Evolutionary conservation across 176 grass and related monocot genomes (phyloP).

Genomic region (Thalia dealbata): DNA sequence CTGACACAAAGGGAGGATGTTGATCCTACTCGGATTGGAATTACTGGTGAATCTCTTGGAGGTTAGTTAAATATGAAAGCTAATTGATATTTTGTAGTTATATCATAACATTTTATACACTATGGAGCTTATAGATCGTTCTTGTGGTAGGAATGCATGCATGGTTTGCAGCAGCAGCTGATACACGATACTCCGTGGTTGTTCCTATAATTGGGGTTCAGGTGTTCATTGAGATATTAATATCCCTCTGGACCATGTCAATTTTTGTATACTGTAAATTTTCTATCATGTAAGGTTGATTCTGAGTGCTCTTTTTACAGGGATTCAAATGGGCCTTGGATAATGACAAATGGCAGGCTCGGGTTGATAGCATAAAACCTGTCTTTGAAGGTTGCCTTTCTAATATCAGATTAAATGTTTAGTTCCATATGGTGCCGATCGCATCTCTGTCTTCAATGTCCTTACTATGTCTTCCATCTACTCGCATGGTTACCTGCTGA

Average conservation of each 20-base stretch:
- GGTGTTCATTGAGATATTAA: slow-evolving; percentile 26
- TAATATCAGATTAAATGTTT: not conserved
- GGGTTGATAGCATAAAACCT: slow-evolving; percentile 70
- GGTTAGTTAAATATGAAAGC: slow-evolving; percentile 30
- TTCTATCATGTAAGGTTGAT: not conserved
- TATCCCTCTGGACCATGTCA: not conserved
- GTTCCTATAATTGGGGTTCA: slow-evolving; percentile 93
- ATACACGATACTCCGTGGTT: slow-evolving; percentile 52
- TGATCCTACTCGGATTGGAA: slow-evolving; percentile 62
- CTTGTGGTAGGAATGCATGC: slow-evolving; percentile 77
- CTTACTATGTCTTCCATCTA: not conserved
- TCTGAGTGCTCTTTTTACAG: slow-evolving; percentile 24
- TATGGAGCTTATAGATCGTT: slow-evolving; percentile 13
- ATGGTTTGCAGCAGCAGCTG: slow-evolving; percentile 77
- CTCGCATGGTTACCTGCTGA: not conserved
- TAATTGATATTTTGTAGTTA: slow-evolving; percentile 6
- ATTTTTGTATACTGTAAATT: not conserved
- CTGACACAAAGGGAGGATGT: slow-evolving; percentile 62
- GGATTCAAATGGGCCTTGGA: slow-evolving; percentile 87
- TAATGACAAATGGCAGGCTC: slow-evolving; percentile 76
- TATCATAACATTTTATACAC: slow-evolving; percentile 1
- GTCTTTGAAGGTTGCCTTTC: slow-evolving; percentile 67
- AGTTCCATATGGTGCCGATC: not conserved
- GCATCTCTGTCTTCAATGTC: not conserved
- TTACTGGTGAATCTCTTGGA: slow-evolving; percentile 97